Conservation (phyloP, 192 early-diverging fungal species). For the Gonapodya prolifera region DNA sequence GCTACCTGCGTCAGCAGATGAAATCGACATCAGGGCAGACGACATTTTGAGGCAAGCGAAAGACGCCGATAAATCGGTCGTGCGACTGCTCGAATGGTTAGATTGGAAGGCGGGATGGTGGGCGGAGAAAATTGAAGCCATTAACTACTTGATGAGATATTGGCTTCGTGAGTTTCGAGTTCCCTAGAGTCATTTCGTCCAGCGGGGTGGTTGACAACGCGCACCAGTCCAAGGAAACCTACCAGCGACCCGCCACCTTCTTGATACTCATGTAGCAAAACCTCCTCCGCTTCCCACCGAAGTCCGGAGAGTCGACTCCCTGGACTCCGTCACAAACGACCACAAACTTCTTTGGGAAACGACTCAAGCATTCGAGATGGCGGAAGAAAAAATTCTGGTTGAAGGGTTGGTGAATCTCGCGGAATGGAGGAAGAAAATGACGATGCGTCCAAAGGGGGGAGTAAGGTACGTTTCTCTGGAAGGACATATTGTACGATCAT, state of each 20-base stretch:
- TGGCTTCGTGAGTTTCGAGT: neutral
- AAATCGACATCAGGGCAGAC: neutral
- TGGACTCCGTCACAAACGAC: neutral
- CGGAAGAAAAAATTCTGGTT: neutral
- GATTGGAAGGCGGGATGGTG: neutral
- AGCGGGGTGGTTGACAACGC: no score
- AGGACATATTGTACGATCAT: no score
- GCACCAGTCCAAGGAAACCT: neutral
- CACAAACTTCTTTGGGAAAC: neutral
- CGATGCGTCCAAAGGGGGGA: neutral
- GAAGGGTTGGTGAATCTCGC: neutral
- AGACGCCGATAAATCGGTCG: neutral
- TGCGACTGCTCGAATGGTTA: neutral
- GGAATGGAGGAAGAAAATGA: neutral
- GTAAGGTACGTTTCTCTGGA: neutral
- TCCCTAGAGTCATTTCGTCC: neutral
- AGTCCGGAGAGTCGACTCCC: neutral
- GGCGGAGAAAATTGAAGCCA: neutral
- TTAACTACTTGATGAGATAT: neutral
- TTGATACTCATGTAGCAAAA: neutral
- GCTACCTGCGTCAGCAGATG: neutral
- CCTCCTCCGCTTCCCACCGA: neutral
- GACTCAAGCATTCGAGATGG: neutral
- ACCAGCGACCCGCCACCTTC: neutral
- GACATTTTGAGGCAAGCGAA: neutral